Evolutionary conservation across 306 rosid species (phyloP).

Genomic region (Canavalia ensiformis): DNA sequence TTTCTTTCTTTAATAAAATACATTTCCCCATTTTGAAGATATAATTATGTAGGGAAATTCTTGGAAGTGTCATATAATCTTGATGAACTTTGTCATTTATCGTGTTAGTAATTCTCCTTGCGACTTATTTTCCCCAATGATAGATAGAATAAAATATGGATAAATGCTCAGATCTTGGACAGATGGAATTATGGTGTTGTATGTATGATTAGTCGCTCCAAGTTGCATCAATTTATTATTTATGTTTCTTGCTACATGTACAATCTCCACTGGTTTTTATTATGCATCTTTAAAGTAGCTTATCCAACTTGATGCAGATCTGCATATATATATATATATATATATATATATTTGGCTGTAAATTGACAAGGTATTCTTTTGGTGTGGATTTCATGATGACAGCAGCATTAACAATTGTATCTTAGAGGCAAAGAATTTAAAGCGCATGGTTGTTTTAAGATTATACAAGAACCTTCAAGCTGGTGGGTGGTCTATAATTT

Average conservation of each 20-base stretch:
- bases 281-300: neutral
- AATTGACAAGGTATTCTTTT: slow-evolving; percentile 32
- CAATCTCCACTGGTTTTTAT: slow-evolving; percentile 7
- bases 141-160: slow-evolving; percentile 11
- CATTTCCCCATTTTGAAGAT: neutral
- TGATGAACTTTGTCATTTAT: slow-evolving; percentile 30
- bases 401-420: slow-evolving; percentile 57
- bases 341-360: neutral
- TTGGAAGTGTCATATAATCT: slow-evolving; percentile 34
- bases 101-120: neutral
- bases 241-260: neutral
- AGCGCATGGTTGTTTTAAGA: slow-evolving; percentile 59
- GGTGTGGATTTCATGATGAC: slow-evolving; percentile 49
- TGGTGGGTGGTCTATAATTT: slow-evolving; percentile 79
- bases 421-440: slow-evolving; percentile 64
- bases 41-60: slow-evolving; percentile 9
- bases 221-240: slow-evolving; percentile 33
- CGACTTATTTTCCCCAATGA: slow-evolving; percentile 9
- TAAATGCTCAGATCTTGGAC: slow-evolving; percentile 23
- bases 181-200: slow-evolving; percentile 18
- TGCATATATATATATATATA: neutral
- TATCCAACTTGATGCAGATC: slow-evolving; percentile 35
- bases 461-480: slow-evolving; percentile 66
- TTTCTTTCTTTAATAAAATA: slow-evolving; percentile 16
- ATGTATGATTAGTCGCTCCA: neutral